Evolutionary conservation across 2,329 filamentous ascomycete species (phyloP), one percentile per base, ranked within the genome.

Genomic region (Apiospora rasikravindrae): DNA sequence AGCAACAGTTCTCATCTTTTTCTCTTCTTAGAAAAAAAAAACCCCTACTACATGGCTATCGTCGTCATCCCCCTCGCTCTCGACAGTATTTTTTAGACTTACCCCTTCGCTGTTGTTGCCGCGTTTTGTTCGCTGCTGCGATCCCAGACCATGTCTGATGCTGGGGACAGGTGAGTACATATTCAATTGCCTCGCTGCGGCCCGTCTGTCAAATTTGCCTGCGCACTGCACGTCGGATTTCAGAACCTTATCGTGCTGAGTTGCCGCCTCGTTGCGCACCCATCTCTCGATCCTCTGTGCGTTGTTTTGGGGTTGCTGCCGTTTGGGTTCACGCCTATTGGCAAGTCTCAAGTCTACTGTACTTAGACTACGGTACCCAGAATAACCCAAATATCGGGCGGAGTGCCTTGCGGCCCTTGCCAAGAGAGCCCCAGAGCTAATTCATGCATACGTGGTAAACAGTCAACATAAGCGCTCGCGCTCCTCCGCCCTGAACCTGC

Each of bases 391-490:
- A 64, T 64, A 37, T 64, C 57, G 57, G 57, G 57, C 57, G 57
- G 57, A 64, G 57, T 61, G 57, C 22, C 57, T 64, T 64, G 33
- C 57, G 33, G 57, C 57, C 57, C 57, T 67, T 67, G 53, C 64
- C 29, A 44, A 69, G 66, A 40, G 57, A 64, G 57, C 57, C 57
- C 57, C 57, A 64, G 57, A 64, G 68, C 71, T 72, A 72, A 72
- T 67, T 51, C 67, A 69, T 61, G 64, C 70, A 64, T 67, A 61
- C 64, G 68, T 69, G 49, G 64, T 69, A 61, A 68, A 71, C 73
- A 84, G 80, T 74, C 78, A 79, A 75, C 88, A 89, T 77, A 88
- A 86, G 81, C 87, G 86, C 73, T 88, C 88, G 71, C 90, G 87
- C 79, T 89, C 86, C 53, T 83, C 84, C 69, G 66, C 66, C 67